These are phyloP conservation scores for Candida broadrunensis DNA, from an alignment of 805 yeast genomes.

Conservation along the genomic window DNA sequence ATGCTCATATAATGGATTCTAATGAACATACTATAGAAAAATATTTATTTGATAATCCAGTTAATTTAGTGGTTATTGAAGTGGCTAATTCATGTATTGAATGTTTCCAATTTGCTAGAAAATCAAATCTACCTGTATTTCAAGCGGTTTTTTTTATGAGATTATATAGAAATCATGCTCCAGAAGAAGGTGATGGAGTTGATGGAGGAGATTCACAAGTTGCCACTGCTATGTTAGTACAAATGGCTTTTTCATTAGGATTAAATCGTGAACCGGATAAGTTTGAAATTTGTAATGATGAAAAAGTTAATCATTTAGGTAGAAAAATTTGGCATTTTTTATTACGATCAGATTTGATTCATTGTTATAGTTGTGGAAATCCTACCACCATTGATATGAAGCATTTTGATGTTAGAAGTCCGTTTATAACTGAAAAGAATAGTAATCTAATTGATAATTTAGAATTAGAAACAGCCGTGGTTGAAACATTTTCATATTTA, in stretches of 20 bases:
- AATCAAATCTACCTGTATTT: slow-evolving; percentile 23
- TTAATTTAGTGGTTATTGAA: slow-evolving; percentile 41
- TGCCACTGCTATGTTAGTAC: slow-evolving; percentile 23
- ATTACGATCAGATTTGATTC: slow-evolving; percentile 9
- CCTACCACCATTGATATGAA: slow-evolving; percentile 8
- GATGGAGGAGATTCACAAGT: slow-evolving; percentile 30
- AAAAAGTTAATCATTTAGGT: slow-evolving; percentile 15
- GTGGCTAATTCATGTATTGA: slow-evolving; percentile 55
- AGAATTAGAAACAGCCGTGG: slow-evolving; percentile 11
- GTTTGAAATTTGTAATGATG: slow-evolving; percentile 13
- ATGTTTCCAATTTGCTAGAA: slow-evolving; percentile 48
- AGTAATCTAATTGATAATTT: slow-evolving; percentile 11
- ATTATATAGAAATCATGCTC: slow-evolving; percentile 30
- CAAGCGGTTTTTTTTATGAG: slow-evolving; percentile 26
- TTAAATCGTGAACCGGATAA: slow-evolving; percentile 39
- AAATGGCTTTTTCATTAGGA: slow-evolving; percentile 38
- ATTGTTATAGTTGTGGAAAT: slow-evolving; percentile 14
- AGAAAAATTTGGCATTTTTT: slow-evolving; percentile 24
- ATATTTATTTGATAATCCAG: slow-evolving; percentile 43
- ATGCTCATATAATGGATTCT: neutral
- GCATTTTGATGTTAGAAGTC: slow-evolving; percentile 12
- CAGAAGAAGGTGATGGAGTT: slow-evolving; percentile 40
- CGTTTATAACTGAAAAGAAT: slow-evolving; percentile 13
- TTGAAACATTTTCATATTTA: slow-evolving; percentile 8
- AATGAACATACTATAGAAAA: slow-evolving; percentile 11